These are phyloP conservation scores for Austroboletus eburneus DNA, from an alignment of 768 basidiomycete genomes.

Conservation along the genomic window DNA sequence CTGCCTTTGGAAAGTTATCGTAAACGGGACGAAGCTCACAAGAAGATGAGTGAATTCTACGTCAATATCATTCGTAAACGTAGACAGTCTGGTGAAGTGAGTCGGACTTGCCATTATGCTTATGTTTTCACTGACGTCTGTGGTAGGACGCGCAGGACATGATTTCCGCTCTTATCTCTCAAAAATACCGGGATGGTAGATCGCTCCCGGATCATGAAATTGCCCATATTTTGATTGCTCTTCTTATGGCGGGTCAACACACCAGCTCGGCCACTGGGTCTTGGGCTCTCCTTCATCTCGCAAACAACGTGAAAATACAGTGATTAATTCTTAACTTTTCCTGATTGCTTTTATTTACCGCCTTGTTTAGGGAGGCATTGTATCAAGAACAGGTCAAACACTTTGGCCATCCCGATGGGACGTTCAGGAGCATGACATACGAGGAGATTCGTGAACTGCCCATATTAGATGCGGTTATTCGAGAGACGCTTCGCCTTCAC, in stretches of 20 bases:
- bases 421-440: conserved; percentile 73
- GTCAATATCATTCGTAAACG: conserved; percentile 79
- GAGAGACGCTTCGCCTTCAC: conserved; percentile 90
- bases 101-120: conserved; percentile 4
- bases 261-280: conserved; percentile 91
- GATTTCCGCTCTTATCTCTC: conserved; percentile 81
- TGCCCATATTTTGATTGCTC: conserved; percentile 97
- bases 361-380: conserved; percentile 59
- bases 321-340: conserved; percentile 35
- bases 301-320: conserved; percentile 69
- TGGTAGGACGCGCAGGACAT: conserved; percentile 79
- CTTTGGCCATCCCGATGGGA: conserved; percentile 78
- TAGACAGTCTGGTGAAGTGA: conserved; percentile 44
- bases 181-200: conserved; percentile 79
- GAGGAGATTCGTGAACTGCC: conserved; percentile 84
- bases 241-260: conserved; percentile 99
- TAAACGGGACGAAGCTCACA: conserved; percentile 83
- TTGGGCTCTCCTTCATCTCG: conserved; percentile 88
- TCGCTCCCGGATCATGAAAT: conserved; percentile 83
- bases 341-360: not conserved
- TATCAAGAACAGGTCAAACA: conserved; percentile 86
- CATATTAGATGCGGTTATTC: conserved; percentile 82
- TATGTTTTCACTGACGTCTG: not conserved
- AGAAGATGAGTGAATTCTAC: conserved; percentile 93
- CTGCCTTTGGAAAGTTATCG: conserved; percentile 89